Base-by-base conservation (phyloP, 129 eudicot species). In the Solidago caesia region DNA sequence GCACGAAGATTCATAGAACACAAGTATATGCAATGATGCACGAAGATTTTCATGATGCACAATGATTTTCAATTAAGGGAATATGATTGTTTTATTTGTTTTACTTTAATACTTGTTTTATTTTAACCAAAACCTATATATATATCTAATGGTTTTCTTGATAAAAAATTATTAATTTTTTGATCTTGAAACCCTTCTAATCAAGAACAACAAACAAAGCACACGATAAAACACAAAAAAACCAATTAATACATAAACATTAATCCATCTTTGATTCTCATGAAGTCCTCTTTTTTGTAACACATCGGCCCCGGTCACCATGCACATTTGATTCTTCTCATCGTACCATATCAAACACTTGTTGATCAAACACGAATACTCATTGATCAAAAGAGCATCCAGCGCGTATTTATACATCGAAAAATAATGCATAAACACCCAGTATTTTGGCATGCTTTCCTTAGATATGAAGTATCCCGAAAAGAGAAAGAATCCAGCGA, bases 381-480 rank as follows among this genome's bases (percentile, higher is more conserved):
- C 99, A 7, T 95, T 95, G 70, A 95, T 91, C 69, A 91, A 73
- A 43, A 91, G 21, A 0, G 99, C 97, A 72, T 95, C 99, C 7
- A 95, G 71, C 0, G 84, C 99, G 52, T 95, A 95, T 29, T 95
- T 95, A 79, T 95, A 95, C 96, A 95, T 95, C 13, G 99, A 95
- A 3, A 95, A 67, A 64, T 85, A 95, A 69, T 95, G 96, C 97
- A 95, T 87, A 45, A 85, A 85, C 57, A 87, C 73, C 99, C 99
- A 95, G 48, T 91, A 91, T 75, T 81, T 95, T 0, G 99, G 99
- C 87, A 95, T 73, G 69, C 91, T 91, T 10, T 89, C 93, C 29
- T 83, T 77, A 42, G 91, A 83, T 27, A 95, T 89, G 64, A 95
- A 95, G 89, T 95, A 95, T 53, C 99, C 99, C 47, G 99, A 95